Evolutionary conservation across 768 basidiomycete species (phyloP).

Genomic region (Filobasidium wieringae): DNA sequence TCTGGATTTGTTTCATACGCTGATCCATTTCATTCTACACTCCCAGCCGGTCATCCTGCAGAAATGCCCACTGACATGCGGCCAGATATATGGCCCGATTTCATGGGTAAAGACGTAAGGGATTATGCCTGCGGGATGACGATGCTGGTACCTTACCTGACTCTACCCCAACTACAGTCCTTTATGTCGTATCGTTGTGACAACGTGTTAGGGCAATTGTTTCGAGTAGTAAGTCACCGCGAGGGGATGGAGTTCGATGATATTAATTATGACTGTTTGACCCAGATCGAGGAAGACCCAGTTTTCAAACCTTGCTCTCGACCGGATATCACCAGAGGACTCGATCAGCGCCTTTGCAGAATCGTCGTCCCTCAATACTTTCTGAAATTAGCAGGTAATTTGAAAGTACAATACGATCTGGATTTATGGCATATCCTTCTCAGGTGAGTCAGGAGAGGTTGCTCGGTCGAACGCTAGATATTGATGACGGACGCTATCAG

Average conservation of each 20-base stretch:
- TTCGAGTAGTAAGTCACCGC: slow-evolving; percentile 20
- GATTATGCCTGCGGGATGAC: too few relatives aligned
- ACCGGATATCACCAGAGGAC: slow-evolving; percentile 17
- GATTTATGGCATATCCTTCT: slow-evolving; percentile 28
- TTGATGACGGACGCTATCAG: slow-evolving; percentile 3
- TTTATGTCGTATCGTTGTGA: slow-evolving; percentile 24
- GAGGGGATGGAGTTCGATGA: neutral
- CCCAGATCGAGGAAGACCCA: slow-evolving; percentile 32
- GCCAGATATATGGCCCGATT: slow-evolving; percentile 32
- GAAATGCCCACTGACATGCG: slow-evolving; percentile 16
- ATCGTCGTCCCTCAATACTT: slow-evolving; percentile 17
- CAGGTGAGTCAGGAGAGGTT: slow-evolving; percentile 11
- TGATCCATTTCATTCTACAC: neutral
- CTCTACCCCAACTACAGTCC: too few relatives aligned
- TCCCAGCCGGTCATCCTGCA: slow-evolving; percentile 28
- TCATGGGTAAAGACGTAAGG: slow-evolving; percentile 35
- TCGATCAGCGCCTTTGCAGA: slow-evolving; percentile 20
- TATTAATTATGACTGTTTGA: too few relatives aligned
- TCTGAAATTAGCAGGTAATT: slow-evolving; percentile 21
- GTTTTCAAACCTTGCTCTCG: slow-evolving; percentile 26
- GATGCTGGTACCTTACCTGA: too few relatives aligned
- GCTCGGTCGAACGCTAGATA: too few relatives aligned
- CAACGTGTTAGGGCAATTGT: slow-evolving; percentile 30
- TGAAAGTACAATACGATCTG: slow-evolving; percentile 31
- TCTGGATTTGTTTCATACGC: too few relatives aligned